Conservation (phyloP, 345 rosid genomes). For the Moringa oleifera region DNA sequence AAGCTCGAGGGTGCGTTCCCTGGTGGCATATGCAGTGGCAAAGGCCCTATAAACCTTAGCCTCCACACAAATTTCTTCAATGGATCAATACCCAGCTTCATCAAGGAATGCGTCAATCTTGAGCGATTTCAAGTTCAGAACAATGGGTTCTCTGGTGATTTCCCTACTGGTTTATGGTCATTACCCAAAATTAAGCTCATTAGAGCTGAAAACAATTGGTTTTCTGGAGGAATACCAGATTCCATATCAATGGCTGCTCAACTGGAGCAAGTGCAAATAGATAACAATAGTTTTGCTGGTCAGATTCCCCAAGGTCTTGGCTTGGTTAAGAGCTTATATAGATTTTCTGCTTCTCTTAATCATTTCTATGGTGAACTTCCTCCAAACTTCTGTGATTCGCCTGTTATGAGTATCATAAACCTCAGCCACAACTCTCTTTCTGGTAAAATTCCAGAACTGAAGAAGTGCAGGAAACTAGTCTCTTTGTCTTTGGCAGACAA, state of each 20-base stretch:
- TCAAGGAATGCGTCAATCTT: constrained; percentile 54
- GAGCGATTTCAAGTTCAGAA: constrained; percentile 88
- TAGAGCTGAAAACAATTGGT: constrained; percentile 72
- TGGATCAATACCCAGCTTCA: constrained; percentile 56
- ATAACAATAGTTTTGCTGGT: constrained; percentile 69
- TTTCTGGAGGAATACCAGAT: constrained; percentile 61
- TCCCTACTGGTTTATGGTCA: constrained; percentile 70
- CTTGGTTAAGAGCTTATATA: constrained; percentile 67
- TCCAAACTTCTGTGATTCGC: constrained; percentile 79
- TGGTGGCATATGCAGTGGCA: constrained; percentile 54
- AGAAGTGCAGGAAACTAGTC: constrained; percentile 77
- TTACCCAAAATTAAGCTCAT: constrained; percentile 64
- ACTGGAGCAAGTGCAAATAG: constrained; percentile 89
- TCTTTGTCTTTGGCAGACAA: constrained; percentile 78
- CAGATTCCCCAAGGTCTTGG: constrained; percentile 74
- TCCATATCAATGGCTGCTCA: constrained; percentile 60
- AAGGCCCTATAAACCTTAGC: constrained; percentile 50
- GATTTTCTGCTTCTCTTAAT: constrained; percentile 81
- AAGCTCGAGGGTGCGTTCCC: constrained; percentile 74
- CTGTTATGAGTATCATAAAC: constrained; percentile 80
- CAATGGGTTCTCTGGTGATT: constrained; percentile 72
- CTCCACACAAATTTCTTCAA: constrained; percentile 70
- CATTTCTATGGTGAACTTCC: constrained; percentile 62
- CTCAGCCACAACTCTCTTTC: constrained; percentile 68
- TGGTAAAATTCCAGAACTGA: constrained; percentile 75